Evolutionary conservation across 345 rosid genomes (phyloP), one percentile per base, ranked within the genome.

Genomic region (Acer yangbiense): DNA sequence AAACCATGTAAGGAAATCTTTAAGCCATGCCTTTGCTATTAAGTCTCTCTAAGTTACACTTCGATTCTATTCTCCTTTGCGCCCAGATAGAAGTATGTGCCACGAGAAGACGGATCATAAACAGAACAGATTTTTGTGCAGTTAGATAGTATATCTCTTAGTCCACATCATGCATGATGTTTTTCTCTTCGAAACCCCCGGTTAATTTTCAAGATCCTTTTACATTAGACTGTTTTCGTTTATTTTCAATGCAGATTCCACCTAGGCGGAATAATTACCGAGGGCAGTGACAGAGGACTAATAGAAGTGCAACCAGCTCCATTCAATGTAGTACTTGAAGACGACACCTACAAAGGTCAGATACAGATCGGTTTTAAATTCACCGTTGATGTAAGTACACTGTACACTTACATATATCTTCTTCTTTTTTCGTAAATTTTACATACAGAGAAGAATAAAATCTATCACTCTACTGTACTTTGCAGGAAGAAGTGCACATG

Each of bases 311-410:
- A 79, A 75, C 92, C 98, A 80, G 78, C 87, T 76, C 84, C 91
- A 9, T 89, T 86, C 72, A 92, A 87, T 79, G 97, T 90, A 63
- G 91, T 92, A 68, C 94, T 90, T 66, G 94, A 91, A 66, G 97
- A 96, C 72, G 82, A 84, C 78, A 84, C 95, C 41, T 94, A 89
- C 69, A 90, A 84, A 83, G 98, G 97, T 77, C 82, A 85, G 80
- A 74, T 91, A 2, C 86, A 85, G 81, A 73, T 92, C 65, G 97
- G 95, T 12, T 81, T 94, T 76, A 94, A 81, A 75, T 94, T 96
- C 90, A 72, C 78, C 11, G 73, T 83, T 11, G 68, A 83, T n/a
- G 98, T 90, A 77, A 80, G 88, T 52, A 67, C 32, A 29, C 14
- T 35, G 39, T 35, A 35, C 39, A 0, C 50, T n/a, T n/a, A 23